Evolutionary conservation across 257 asterid genomes (phyloP), one percentile per base, ranked within the genome.

Genomic region (Scutellaria baicalensis): DNA sequence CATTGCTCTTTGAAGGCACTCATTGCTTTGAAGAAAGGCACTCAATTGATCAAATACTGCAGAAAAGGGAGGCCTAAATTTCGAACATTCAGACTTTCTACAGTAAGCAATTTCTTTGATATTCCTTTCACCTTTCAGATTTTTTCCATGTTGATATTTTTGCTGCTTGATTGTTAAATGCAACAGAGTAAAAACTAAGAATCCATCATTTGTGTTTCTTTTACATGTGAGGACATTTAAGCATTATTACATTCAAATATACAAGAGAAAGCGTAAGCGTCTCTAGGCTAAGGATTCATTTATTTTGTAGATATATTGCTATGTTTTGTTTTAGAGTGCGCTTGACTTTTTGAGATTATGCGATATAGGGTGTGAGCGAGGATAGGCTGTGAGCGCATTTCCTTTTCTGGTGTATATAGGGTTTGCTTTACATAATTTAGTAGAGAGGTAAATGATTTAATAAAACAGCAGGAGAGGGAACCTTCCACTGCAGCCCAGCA

Each of bases 31-130:
- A 91, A 91, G 88, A 91, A 89, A 80, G 99, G 96, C 17, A 82
- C 97, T 58, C 93, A 91, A 69, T 70, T 89, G 73, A 80, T 89
- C 83, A 93, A 93, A 88, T 89, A 91, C 84, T 84, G 96, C 87
- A 81, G 96, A 68, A 85, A 88, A 75, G 96, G 96, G 80, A 89
- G 83, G 85, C 97, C 96, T 33, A 89, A 93, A 73, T 89, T 93
- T 75, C 82, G 91, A 51, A 86, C 89, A 56, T 86, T 88, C 81
- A 86, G 91, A 89, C 87, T 93, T 80, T 91, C 95, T 87, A 73
- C 86, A 52, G 97, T 89, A 84, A 83, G 94, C 82, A 50, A 36
- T 73, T 77, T 64, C 52, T 27, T 50, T 20, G 48, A 52, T 13
- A 64, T 67, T 31, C 78, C 8, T 55, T 49, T 47, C 49, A 27